A percentile compares a stretch with the other conserved stretches of the same genome.
Evolutionary conservation across 208 protist genomes (phyloP).

Genomic region (Trypanosoma mega): DNA sequence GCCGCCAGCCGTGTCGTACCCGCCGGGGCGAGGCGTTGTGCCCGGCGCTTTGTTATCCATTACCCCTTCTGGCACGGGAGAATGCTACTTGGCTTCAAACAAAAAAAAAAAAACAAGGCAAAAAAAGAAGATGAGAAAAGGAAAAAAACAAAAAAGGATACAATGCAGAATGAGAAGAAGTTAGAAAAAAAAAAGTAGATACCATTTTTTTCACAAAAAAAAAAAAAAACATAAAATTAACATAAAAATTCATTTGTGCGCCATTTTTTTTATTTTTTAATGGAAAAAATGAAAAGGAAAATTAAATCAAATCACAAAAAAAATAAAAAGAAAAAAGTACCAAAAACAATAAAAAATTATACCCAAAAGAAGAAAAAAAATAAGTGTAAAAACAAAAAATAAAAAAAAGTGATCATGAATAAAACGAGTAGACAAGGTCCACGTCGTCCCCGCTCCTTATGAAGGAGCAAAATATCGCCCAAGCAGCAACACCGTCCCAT

Average conservation of each 20-base stretch:
- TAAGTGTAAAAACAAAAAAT: too few relatives aligned
- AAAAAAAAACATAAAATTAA: neutral
- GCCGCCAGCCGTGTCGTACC: constrained; percentile 48
- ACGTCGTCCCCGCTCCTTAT: too few relatives aligned
- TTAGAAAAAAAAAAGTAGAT: constrained; percentile 6
- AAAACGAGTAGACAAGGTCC: too few relatives aligned
- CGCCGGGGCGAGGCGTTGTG: constrained; percentile 53
- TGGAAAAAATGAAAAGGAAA: neutral
- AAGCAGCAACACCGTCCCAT: constrained; percentile 8
- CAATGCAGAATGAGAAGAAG: neutral
- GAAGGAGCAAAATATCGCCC: too few relatives aligned
- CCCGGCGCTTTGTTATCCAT: constrained; percentile 87
- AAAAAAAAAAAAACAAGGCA: constrained; percentile 18
- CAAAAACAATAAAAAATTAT: constrained; percentile 9
- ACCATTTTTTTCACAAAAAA: neutral
- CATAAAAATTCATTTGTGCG: too few relatives aligned
- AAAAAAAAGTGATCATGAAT: too few relatives aligned
- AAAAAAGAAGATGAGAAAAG: constrained; percentile 22
- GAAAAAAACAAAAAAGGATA: neutral
- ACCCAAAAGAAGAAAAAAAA: too few relatives aligned
- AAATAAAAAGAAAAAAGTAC: constrained; percentile 1
- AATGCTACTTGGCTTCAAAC: neutral
- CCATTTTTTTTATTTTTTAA: too few relatives aligned
- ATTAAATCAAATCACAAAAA: too few relatives aligned
- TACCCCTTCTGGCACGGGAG: neutral